phyloP scores from a whole-genome alignment of 805 yeast genomes.

The Saccharomycopsis malanga region DNA sequence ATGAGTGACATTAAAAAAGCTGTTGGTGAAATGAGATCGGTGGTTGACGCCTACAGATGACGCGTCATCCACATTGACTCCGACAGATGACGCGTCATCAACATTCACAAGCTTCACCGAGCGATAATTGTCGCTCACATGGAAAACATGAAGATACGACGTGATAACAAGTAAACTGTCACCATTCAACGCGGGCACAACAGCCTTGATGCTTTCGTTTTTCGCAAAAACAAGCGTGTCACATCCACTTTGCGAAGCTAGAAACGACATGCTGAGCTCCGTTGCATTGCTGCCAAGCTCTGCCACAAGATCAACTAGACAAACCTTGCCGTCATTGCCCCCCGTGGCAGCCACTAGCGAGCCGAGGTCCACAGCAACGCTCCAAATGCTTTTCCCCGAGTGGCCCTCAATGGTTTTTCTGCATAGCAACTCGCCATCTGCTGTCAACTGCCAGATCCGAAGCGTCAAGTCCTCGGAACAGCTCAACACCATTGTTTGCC shows the following conservation, averaged over 20 bases:
- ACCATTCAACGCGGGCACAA: conserved; percentile 36
- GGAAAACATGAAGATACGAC: conserved; percentile 48
- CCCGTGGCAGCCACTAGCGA: conserved; percentile 63
- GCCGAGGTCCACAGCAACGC: conserved; percentile 47
- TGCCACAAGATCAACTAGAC: conserved; percentile 48
- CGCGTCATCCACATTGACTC: not conserved
- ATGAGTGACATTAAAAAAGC: conserved; percentile 39
- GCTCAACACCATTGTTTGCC: conserved; percentile 40
- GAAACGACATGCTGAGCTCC: conserved; percentile 21
- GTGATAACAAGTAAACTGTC: conserved; percentile 46
- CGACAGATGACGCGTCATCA: not conserved
- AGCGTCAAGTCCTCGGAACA: conserved; percentile 85
- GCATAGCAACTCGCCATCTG: conserved; percentile 32
- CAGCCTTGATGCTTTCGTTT: conserved; percentile 57
- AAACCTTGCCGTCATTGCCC: conserved; percentile 87
- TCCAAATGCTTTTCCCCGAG: conserved; percentile 84
- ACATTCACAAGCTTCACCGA: not conserved
- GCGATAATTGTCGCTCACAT: not conserved
- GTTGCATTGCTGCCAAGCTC: conserved; percentile 20
- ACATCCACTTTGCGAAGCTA: not conserved
- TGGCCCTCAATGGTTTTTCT: conserved; percentile 57
- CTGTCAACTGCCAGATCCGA: conserved; percentile 59
- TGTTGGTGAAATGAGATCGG: conserved; percentile 23
- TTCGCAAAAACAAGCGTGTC: conserved; percentile 28
- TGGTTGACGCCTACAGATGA: no score